These are phyloP conservation scores for Plasmopara muralis DNA, from an alignment of 352 stramenopile genomes.

Conservation along the genomic window DNA sequence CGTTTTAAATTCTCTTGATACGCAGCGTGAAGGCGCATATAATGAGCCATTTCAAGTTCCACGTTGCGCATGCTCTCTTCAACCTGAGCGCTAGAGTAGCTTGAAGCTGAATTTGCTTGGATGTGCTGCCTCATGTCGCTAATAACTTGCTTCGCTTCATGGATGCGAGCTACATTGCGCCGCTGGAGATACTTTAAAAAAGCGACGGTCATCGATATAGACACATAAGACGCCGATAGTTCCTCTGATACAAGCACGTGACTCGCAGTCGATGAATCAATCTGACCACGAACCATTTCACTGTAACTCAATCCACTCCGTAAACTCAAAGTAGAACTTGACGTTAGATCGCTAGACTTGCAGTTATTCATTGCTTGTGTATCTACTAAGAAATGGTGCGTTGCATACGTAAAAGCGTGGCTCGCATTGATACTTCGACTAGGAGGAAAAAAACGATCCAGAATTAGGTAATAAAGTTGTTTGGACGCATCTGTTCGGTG, in stretches of 20 bases:
- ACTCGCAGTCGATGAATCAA: slow-evolving; percentile 42
- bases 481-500: slow-evolving; percentile 35
- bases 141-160: slow-evolving; percentile 45
- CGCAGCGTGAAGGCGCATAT: slow-evolving; percentile 46
- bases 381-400: slow-evolving; percentile 74
- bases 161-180: slow-evolving; percentile 57
- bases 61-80: slow-evolving; percentile 45
- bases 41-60: slow-evolving; percentile 50
- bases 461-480: slow-evolving; percentile 62
- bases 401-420: slow-evolving; percentile 76
- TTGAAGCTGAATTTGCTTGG: slow-evolving; percentile 11
- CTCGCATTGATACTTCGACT: slow-evolving; percentile 56
- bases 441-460: slow-evolving; percentile 63
- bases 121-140: slow-evolving; percentile 57
- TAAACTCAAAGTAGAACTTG: slow-evolving; percentile 24
- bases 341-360: slow-evolving; percentile 31
- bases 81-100: slow-evolving; percentile 15
- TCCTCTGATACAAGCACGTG: slow-evolving; percentile 81
- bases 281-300: slow-evolving; percentile 52
- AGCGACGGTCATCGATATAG: slow-evolving; percentile 73
- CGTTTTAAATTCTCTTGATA: slow-evolving; percentile 69
- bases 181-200: slow-evolving; percentile 70
- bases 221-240: slow-evolving; percentile 72
- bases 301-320: slow-evolving; percentile 40
- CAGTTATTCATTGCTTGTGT: slow-evolving; percentile 51